These are phyloP conservation scores for Seiridium unicorne DNA, from an alignment of 2,329 filamentous ascomycete species.

Conservation along the genomic window DNA sequence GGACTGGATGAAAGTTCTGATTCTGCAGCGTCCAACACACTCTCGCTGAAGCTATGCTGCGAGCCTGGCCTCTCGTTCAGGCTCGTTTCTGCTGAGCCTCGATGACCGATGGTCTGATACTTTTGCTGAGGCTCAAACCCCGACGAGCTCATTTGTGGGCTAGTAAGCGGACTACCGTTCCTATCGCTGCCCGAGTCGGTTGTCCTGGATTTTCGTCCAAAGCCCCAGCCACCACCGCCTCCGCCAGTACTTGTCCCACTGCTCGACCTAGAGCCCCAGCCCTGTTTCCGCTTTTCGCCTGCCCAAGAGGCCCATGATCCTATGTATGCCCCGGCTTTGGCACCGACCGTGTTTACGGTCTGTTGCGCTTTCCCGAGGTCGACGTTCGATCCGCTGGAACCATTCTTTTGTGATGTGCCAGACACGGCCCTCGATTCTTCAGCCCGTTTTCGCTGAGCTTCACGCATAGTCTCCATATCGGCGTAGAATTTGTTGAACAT, in stretches of 20 bases:
- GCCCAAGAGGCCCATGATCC: slow-evolving; percentile 70
- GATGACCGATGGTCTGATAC: slow-evolving; percentile 15
- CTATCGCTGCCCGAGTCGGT: slow-evolving; percentile 30
- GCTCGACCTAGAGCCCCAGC: slow-evolving; percentile 34
- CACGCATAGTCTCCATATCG: slow-evolving; percentile 80
- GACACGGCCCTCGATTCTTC: slow-evolving; percentile 48
- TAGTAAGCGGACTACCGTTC: slow-evolving; percentile 29
- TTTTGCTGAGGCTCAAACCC: slow-evolving; percentile 38
- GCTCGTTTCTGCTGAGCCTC: slow-evolving; percentile 15
- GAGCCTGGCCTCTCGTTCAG: slow-evolving; percentile 30
- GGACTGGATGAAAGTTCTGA: slow-evolving; percentile 22
- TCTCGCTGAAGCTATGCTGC: slow-evolving; percentile 43
- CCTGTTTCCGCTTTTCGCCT: slow-evolving; percentile 69
- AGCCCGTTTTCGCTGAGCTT: slow-evolving; percentile 64
- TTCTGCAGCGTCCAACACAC: slow-evolving; percentile 37
- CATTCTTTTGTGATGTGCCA: slow-evolving; percentile 22
- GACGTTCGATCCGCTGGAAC: slow-evolving; percentile 17
- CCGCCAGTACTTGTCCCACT: slow-evolving; percentile 24
- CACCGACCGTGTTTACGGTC: slow-evolving; percentile 46
- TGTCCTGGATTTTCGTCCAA: slow-evolving; percentile 26
- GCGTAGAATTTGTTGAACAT: slow-evolving; percentile 88
- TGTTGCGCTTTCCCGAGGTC: slow-evolving; percentile 44
- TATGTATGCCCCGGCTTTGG: slow-evolving; percentile 62
- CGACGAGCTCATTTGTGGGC: slow-evolving; percentile 31
- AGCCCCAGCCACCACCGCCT: slow-evolving; percentile 30